Evolutionary conservation across 1,284 basidiomycete species (phyloP), one percentile per base, ranked within the genome.

Genomic region (Afroboletus lepidellus): DNA sequence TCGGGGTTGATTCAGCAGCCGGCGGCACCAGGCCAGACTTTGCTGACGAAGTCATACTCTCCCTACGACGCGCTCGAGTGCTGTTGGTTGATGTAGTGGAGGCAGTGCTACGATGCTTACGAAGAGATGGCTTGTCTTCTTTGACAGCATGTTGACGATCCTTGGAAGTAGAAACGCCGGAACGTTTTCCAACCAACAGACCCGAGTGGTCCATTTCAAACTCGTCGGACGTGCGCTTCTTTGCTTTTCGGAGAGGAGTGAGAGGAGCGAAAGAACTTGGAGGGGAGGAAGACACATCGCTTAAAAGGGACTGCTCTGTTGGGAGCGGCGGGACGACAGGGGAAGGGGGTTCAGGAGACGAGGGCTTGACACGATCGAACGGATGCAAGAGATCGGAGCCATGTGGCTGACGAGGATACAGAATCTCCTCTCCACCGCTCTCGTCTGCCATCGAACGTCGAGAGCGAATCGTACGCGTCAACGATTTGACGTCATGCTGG

Each of bases 381-480:
- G 69, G 61, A 54, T 71, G 60, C 6, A 72, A 50, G 41, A 65
- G 56, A 32, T 70, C 64, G 27, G 75, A 62, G 9, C 63, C 60
- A 44, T 69, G 66, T 5, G 76, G 70, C 57, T 85, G 83, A 54
- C 88, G 84, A 47, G 88, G 88, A 69, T 89, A 92, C 15, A 90
- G 72, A 59, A 92, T 89, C 68, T 92, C 88, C 70, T 92, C 86
- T 42, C 86, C 86, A 13, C 88, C 87, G 62, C 87, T 90, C 67
- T 92, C 90, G 56, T 87, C 84, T 11, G 86, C 79, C 53, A 81
- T 77, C 3, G 87, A 90, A 55, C 79, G 80, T 45, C 77, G 77
- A 39, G 73, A 62, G 43, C 84, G 80, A 48, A 87, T 67, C 12
- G 79, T 65, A 23, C 78, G 80, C 23, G 75, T 63, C 25, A 76